Base-by-base conservation (phyloP, 768 basidiomycete species). In the Mycena haematopus region DNA sequence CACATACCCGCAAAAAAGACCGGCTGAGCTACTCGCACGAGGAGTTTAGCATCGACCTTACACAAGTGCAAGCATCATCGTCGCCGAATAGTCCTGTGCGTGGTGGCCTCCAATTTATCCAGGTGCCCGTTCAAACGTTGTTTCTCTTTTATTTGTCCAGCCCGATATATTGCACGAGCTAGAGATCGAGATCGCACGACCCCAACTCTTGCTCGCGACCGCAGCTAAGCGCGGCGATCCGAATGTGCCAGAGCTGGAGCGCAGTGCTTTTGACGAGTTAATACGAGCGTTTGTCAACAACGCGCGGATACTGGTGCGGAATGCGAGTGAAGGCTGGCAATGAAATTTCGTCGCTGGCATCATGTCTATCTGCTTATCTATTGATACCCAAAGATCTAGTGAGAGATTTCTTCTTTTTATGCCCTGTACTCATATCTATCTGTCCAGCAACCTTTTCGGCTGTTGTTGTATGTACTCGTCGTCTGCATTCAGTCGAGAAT, bases 231-330 rank as follows among this genome's bases (percentile, higher is more conserved):
- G 92, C 19, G 82, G 82, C 13, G 88, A 92, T 60, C 80, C 81
- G 51, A 82, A 77, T 63, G 80, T 75, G 62, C 75, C 83, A 29
- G 89, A 90, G 73, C 77, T 77, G 69, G 93, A 91, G 70, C 84
- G 86, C 25, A 83, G 79, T 65, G 87, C 88, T 7, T 99, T 95
- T 72, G 93, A 98, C 72, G 93, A 97, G 72, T 85, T 97, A 61
- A 87, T 99, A 46, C 87, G 92, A 50, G 93, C 92, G 15, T 92
- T 97, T 66, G 88, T 99, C 52, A 97, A 98, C 71, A 96, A 97
- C 66, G 87, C 93, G 4, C 83, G 97, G 64, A 95, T 97, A 76
- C 75, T 98, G 50, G 88, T 89, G 55, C 85, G 92, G 68, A 97
- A 96, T 75, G 84, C 86, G 6, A 45, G 40, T 8, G 63, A 60